Evolutionary conservation across 495 filamentous ascomycete species (phyloP), one percentile per base, ranked within the genome.

Genomic region (Tetracladium marchalianum): DNA sequence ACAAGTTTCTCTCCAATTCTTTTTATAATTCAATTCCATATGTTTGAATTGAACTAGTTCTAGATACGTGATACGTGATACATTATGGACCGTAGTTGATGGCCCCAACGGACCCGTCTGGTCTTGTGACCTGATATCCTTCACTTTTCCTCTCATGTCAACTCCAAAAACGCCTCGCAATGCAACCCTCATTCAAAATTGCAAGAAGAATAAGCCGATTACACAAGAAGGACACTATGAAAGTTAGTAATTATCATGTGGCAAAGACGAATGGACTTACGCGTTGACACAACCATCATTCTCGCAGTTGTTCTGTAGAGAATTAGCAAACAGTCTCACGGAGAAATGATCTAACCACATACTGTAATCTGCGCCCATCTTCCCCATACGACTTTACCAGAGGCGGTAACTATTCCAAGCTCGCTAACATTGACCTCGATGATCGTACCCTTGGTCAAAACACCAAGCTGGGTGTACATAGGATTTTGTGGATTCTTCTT

Each of bases 401-500:
- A 81, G 5, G 90, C 83, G 11, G 92, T 98, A 17, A 95, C 89
- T 58, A 97, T 72, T 43, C 92, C 92, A 44, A 99, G 66, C 62
- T 97, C 92, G 47, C 78, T 84, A 12, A 96, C 89, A 64, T 99
- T 97, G 54, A 96, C 89, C 67, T 98, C 92, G 54, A 95, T 77
- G 47, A 96, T 85, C 9, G 92, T 96, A 42, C 92, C 92, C 68
- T 90, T 92, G 24, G 87, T 94, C 54, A 98, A 60, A 6, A 97
- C 92, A 48, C 92, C 92, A 13, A 97, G 71, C 56, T 95, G 90
- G 4, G 93, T 97, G 63, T 87, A 97, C 63, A 96, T 78, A 1
- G 87, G 88, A 61, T 85, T 90, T 68, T 92, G 86, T 10, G 92
- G 92, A 69, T 96, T 98, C 82, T 99, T 97, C 75, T 97, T 97